phyloP scores from a whole-genome alignment of 495 filamentous ascomycete genomes.

The Talaromyces thailandensis region DNA sequence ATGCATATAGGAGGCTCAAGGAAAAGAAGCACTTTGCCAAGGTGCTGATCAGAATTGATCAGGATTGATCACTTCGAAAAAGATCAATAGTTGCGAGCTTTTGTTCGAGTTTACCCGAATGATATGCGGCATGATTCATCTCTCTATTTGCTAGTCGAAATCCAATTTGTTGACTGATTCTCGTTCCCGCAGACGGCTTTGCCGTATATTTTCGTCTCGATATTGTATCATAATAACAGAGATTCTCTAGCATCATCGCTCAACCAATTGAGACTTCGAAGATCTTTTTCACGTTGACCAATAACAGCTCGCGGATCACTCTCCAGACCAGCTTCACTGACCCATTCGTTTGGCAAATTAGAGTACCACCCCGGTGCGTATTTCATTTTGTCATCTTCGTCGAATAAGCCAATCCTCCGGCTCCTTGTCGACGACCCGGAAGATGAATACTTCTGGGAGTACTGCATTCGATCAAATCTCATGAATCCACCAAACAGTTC shows the following conservation, averaged over 20 bases:
- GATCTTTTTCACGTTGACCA: constrained; percentile 19
- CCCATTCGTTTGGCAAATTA: constrained; percentile 30
- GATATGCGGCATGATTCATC: not conserved
- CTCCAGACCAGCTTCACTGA: constrained; percentile 23
- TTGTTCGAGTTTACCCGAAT: not conserved
- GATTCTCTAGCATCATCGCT: not conserved
- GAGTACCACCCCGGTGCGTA: not conserved
- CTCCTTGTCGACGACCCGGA: not conserved
- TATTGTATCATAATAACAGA: not conserved
- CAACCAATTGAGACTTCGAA: not conserved
- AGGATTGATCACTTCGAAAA: constrained; percentile 28
- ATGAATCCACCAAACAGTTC: constrained; percentile 69
- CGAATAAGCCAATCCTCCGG: not conserved
- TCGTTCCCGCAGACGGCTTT: not conserved
- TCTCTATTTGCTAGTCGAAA: not conserved
- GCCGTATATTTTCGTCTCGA: too few species aligned
- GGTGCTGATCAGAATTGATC: constrained; percentile 51
- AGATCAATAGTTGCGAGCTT: not conserved
- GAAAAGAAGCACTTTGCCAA: constrained; percentile 64
- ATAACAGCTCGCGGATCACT: constrained; percentile 27
- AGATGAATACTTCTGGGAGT: constrained; percentile 20
- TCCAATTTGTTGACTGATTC: not conserved
- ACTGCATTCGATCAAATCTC: constrained; percentile 56
- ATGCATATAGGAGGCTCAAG: constrained; percentile 40
- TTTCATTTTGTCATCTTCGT: not conserved